A percentile compares a stretch with the other conserved stretches of the same genome.
These are phyloP conservation scores for Trametes sanguinea DNA, from an alignment of 768 basidiomycete genomes.

Conservation along the genomic window DNA sequence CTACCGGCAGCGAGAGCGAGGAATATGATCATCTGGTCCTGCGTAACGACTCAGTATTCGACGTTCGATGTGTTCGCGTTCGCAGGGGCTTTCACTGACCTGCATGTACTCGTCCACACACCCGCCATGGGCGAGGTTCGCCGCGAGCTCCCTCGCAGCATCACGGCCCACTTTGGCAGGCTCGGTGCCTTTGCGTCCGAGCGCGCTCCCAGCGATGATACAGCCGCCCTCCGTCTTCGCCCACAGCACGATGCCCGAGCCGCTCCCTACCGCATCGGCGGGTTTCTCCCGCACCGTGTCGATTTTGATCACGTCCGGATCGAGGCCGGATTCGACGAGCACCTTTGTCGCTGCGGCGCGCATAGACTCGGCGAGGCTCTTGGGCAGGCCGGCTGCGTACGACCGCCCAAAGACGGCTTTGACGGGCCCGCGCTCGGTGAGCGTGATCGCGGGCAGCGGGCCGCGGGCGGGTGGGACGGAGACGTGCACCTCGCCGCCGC, in stretches of 20 bases:
- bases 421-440: constrained; percentile 61
- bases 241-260: constrained; percentile 75
- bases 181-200: constrained; percentile 53
- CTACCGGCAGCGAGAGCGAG: constrained; percentile 70
- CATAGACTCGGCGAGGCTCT: constrained; percentile 56
- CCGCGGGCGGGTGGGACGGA: constrained; percentile 36
- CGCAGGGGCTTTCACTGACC: constrained; percentile 33
- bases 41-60: constrained; percentile 8
- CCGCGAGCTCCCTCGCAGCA: constrained; percentile 60
- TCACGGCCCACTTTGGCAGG: constrained; percentile 54
- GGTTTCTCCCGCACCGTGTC: constrained; percentile 31
- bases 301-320: constrained; percentile 29
- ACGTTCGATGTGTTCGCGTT: background rate
- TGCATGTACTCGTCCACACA: constrained; percentile 72
- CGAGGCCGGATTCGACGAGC: constrained; percentile 45
- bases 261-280: constrained; percentile 48
- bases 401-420: constrained; percentile 55
- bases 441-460: constrained; percentile 48
- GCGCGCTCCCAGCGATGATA: constrained; percentile 66
- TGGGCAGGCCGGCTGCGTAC: constrained; percentile 69
- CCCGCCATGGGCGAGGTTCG: constrained; percentile 62
- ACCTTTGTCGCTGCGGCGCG: constrained; percentile 49
- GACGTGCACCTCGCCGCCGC: constrained; percentile 63
- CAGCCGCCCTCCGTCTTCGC: constrained; percentile 72
- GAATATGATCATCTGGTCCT: constrained; percentile 81